Percentiles rank a stretch among this genome's conserved stretches.
These are phyloP conservation scores for Basipetospora chlamydospora DNA, from an alignment of 2,329 filamentous ascomycete genomes.

Conservation along the genomic window DNA sequence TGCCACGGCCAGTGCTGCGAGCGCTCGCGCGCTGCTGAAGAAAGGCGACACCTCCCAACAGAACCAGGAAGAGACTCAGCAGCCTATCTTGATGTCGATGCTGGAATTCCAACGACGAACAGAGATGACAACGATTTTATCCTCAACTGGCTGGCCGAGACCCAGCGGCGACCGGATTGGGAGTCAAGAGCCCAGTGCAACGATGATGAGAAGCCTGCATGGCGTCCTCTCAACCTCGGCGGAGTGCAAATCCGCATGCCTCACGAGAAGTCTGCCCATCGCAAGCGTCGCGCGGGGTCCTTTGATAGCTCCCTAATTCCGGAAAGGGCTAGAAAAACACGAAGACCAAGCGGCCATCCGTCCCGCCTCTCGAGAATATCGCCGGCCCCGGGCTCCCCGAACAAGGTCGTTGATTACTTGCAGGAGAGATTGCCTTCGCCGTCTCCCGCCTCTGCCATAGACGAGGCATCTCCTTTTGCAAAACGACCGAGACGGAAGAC, in stretches of 20 bases:
- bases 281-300: neutral
- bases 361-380: too few species aligned
- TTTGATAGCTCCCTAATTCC: slow-evolving; percentile 5
- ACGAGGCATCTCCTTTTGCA: slow-evolving; percentile 20
- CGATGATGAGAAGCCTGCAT: neutral
- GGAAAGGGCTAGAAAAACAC: neutral
- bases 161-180: slow-evolving; percentile 4
- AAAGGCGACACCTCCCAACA: too few species aligned
- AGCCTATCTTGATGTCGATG: too few species aligned
- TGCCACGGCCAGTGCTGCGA: too few species aligned
- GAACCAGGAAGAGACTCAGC: too few species aligned
- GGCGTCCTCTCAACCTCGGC: slow-evolving; percentile 1
- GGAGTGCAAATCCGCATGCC: neutral
- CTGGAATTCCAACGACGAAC: too few species aligned
- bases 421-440: too few species aligned
- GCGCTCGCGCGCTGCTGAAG: too few species aligned
- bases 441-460: too few species aligned
- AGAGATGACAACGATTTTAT: slow-evolving; percentile 2
- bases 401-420: too few species aligned
- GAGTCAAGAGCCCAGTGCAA: neutral
- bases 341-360: too few species aligned
- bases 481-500: slow-evolving; percentile 41
- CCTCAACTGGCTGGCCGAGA: slow-evolving; percentile 2
- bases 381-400: too few species aligned
- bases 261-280: neutral